Conservation (phyloP, 75 land plant species). For the Picea glauca region DNA sequence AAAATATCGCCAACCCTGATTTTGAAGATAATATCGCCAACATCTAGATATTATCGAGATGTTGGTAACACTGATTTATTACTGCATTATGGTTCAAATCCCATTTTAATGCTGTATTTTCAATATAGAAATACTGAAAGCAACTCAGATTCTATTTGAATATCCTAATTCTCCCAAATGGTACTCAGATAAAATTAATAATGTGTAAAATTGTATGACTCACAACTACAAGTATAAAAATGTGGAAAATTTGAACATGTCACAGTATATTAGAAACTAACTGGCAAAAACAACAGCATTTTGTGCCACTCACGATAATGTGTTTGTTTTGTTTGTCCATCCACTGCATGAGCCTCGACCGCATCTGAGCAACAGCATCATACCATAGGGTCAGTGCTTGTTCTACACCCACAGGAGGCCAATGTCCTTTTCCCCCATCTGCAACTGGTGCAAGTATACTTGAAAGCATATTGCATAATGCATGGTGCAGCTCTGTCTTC, state of each 20-base stretch:
- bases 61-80: no score
- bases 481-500: conserved; percentile 96
- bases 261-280: background rate
- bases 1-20: no score
- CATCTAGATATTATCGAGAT: no score
- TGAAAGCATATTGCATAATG: conserved; percentile 97
- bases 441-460: conserved; percentile 93
- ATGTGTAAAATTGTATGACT: background rate
- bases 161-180: background rate
- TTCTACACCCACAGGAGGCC: conserved; percentile 97
- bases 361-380: conserved; percentile 86
- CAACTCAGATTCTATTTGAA: background rate
- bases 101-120: background rate
- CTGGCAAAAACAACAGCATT: background rate
- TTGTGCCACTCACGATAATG: conserved; percentile 60
- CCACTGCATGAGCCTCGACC: conserved; percentile 89
- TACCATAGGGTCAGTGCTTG: conserved; percentile 92
- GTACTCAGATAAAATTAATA: background rate
- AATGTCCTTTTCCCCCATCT: conserved; percentile 84
- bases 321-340: conserved; percentile 99
- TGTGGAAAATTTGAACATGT: background rate
- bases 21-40: no score
- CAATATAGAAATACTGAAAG: background rate
- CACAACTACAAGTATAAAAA: background rate
- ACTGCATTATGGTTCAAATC: background rate